These are phyloP conservation scores for Solanum peruvianum DNA, from an alignment of 257 asterid species.

Conservation along the genomic window DNA sequence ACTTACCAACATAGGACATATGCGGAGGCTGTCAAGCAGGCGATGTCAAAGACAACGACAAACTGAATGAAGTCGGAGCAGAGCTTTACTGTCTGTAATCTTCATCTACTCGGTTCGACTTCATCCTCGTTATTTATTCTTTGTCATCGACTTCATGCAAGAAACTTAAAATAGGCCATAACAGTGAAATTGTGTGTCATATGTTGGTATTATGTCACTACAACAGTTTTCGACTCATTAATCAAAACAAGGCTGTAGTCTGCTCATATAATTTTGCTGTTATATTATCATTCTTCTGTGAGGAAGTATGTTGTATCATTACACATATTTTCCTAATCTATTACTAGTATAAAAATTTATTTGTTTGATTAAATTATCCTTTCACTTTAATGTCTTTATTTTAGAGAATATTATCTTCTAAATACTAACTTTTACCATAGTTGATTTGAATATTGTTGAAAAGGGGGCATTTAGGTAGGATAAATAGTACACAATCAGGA, in stretches of 20 bases:
- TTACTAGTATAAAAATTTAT: background rate
- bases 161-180: background rate
- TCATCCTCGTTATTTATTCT: background rate
- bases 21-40: constrained; percentile 62
- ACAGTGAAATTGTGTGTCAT: background rate
- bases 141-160: background rate
- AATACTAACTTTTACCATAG: background rate
- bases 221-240: background rate
- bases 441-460: background rate
- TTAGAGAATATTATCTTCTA: background rate
- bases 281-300: background rate
- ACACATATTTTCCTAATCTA: background rate
- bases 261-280: background rate
- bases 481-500: background rate
- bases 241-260: background rate
- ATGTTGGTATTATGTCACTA: background rate
- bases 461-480: background rate
- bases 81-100: background rate
- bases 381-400: background rate
- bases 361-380: background rate
- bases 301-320: background rate
- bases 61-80: constrained; percentile 10
- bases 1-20: constrained; percentile 76
- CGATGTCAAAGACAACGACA: constrained; percentile 47
- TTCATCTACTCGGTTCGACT: background rate